Conservation (phyloP, 331 rosid genomes). For the Prunus yedoensis region DNA sequence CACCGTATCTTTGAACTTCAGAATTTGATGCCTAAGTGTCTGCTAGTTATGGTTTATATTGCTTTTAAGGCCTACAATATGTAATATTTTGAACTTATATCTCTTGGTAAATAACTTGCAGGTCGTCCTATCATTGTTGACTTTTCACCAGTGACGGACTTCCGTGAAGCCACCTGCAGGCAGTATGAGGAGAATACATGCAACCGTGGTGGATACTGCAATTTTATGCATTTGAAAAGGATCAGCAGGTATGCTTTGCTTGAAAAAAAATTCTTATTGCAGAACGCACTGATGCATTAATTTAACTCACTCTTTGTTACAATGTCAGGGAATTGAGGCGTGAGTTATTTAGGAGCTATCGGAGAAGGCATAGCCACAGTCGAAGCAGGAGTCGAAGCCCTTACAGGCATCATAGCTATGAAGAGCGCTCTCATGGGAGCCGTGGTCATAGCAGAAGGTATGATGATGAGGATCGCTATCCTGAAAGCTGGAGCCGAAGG, state of each 20-base stretch:
- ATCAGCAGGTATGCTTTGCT: constrained; percentile 45
- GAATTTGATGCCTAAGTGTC: neutral
- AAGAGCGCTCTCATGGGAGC: constrained; percentile 47
- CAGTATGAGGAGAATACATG: constrained; percentile 74
- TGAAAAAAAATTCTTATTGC: neutral
- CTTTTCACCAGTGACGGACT: constrained; percentile 73
- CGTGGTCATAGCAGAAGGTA: constrained; percentile 55
- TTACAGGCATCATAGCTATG: constrained; percentile 68
- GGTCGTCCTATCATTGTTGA: constrained; percentile 66
- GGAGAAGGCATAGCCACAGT: constrained; percentile 44
- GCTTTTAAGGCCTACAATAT: neutral
- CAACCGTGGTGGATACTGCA: constrained; percentile 77
- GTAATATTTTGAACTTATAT: neutral
- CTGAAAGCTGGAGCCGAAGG: constrained; percentile 58
- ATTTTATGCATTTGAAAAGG: constrained; percentile 73
- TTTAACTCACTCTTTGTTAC: neutral
- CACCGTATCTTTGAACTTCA: neutral
- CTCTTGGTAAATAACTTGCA: constrained; percentile 2
- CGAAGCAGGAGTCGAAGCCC: constrained; percentile 75
- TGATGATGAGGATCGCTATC: constrained; percentile 59
- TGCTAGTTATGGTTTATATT: neutral
- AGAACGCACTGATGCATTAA: neutral
- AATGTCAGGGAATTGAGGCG: constrained; percentile 49
- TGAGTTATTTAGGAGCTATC: constrained; percentile 53
- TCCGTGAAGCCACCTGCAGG: constrained; percentile 78